Percentiles rank a stretch among this genome's conserved stretches.
Evolutionary conservation across 2,329 filamentous ascomycete species (phyloP).

Genomic region (Aspergillus oerlinghausenensis): DNA sequence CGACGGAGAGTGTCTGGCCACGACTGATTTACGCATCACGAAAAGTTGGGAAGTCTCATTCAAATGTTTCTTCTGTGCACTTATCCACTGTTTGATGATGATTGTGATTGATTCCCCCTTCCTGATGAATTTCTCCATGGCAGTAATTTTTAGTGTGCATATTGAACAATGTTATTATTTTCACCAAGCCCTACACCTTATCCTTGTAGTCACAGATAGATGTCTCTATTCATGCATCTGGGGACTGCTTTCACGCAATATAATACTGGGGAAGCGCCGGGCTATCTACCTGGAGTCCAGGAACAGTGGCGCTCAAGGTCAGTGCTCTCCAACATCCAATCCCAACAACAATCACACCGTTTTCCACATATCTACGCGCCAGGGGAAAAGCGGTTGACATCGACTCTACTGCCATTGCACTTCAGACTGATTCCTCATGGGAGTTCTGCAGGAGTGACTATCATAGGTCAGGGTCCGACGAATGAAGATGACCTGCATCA

Average conservation of each 20-base stretch:
- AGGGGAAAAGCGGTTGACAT: neutral
- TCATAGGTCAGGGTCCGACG: neutral
- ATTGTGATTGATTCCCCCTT: neutral
- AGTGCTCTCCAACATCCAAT: neutral
- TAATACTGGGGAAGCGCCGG: neutral
- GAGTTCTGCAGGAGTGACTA: neutral
- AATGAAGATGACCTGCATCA: neutral
- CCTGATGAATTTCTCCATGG: neutral
- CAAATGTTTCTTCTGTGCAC: neutral
- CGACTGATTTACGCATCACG: slow-evolving; percentile 32
- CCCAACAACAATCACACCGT: neutral
- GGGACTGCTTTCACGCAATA: neutral
- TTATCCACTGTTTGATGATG: neutral
- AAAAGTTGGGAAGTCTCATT: slow-evolving; percentile 5
- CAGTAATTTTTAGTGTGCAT: neutral
- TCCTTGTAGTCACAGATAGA: neutral
- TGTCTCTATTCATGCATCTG: neutral
- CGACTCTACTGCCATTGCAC: neutral
- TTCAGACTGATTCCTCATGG: neutral
- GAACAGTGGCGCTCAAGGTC: neutral
- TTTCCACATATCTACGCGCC: neutral
- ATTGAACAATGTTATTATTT: neutral
- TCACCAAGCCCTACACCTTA: neutral
- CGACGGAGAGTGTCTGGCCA: slow-evolving; percentile 67
- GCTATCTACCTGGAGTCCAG: neutral